Percentiles rank a stretch among this genome's conserved stretches.
These are phyloP conservation scores for Vigna angularis DNA, from an alignment of 306 rosid species.

Conservation along the genomic window DNA sequence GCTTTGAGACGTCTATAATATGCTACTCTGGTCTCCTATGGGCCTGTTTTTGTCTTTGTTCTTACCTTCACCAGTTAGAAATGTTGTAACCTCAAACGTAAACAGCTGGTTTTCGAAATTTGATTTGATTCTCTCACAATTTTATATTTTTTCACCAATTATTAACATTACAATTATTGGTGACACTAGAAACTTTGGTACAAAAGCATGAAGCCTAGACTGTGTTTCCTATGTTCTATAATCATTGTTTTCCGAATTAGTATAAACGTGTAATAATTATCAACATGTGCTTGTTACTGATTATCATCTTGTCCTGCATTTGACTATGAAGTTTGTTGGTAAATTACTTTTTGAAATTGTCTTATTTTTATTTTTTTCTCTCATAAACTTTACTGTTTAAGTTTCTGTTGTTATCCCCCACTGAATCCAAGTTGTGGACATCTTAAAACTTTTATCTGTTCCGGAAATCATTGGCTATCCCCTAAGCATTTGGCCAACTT, in stretches of 20 bases:
- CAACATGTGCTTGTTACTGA: conserved; percentile 6
- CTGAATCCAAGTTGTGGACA: conserved; percentile 6
- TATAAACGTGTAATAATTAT: conserved; percentile 7
- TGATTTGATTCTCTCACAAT: conserved; percentile 24
- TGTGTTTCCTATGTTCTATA: conserved; percentile 11
- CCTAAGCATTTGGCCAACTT: not conserved
- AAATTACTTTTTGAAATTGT: not conserved
- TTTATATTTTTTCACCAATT: conserved; percentile 11
- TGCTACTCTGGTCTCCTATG: conserved; percentile 22
- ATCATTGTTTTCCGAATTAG: conserved; percentile 26
- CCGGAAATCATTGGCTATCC: conserved; percentile 21
- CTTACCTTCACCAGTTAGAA: not conserved
- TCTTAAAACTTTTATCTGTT: conserved; percentile 17
- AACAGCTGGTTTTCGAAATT: not conserved
- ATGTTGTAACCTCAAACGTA: not conserved
- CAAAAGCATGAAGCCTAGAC: conserved; percentile 19
- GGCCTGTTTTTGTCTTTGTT: not conserved
- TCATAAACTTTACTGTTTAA: not conserved
- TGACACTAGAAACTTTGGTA: conserved; percentile 11
- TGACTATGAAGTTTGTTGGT: conserved; percentile 11
- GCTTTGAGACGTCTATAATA: conserved; percentile 5
- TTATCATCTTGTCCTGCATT: not conserved
- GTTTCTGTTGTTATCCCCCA: not conserved
- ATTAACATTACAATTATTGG: conserved; percentile 7
- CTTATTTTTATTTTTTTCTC: not conserved